A percentile compares a stretch with the other conserved stretches of the same genome.
Evolutionary conservation across 345 rosid genomes (phyloP).

Genomic region (Capsella bursapastoris): DNA sequence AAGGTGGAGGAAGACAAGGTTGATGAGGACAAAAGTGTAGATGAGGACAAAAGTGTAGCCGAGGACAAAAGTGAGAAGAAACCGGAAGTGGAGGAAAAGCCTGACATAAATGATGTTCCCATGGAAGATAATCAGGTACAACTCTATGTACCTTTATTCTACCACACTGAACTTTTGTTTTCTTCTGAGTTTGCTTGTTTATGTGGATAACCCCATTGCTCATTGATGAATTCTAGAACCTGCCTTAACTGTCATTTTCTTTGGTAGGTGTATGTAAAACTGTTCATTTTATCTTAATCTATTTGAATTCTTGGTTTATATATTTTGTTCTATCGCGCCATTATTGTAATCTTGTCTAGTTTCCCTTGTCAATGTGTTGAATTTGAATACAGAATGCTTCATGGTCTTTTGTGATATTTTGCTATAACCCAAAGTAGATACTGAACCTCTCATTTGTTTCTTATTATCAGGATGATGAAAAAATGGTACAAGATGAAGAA

Average conservation of each 20-base stretch:
- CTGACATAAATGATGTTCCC: conserved; percentile 74
- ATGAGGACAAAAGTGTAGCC: conserved; percentile 23
- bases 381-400: not conserved
- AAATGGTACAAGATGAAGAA: conserved; percentile 55
- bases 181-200: not conserved
- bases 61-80: conserved; percentile 37
- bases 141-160: not conserved
- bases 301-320: not conserved
- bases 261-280: conserved; percentile 7
- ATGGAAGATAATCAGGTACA: conserved; percentile 78
- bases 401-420: conserved; percentile 8
- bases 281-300: not conserved
- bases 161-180: not conserved
- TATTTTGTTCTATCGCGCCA: not conserved
- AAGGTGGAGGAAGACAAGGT: conserved; percentile 46
- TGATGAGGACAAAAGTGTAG: conserved; percentile 26
- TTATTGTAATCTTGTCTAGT: not conserved
- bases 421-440: not conserved
- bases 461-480: conserved; percentile 54
- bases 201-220: not conserved
- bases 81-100: conserved; percentile 62
- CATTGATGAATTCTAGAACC: not conserved
- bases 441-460: conserved; percentile 37
- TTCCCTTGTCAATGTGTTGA: not conserved
- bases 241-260: not conserved